phyloP scores from a whole-genome alignment of 208 protist species.

The Naegleria gruberi region DNA sequence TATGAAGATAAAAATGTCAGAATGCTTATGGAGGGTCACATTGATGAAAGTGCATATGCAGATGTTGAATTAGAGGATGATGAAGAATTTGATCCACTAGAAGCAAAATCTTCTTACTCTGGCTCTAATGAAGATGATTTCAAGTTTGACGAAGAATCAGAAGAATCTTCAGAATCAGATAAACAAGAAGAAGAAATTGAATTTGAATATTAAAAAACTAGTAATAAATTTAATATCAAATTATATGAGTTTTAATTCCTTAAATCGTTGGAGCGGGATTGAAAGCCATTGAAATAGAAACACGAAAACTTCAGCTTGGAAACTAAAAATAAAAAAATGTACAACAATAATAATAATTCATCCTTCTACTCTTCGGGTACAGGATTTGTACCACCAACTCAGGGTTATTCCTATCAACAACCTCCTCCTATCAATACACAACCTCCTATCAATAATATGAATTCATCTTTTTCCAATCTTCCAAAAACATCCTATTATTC shows the following conservation, averaged over 20 bases:
- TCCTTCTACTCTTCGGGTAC: neutral
- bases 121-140: neutral
- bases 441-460: neutral
- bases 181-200: too few species aligned
- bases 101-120: neutral
- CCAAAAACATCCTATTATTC: too few species aligned
- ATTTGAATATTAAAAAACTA: neutral
- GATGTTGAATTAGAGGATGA: neutral
- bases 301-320: too few species aligned
- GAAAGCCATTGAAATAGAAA: too few species aligned
- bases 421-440: neutral
- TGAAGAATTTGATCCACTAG: neutral
- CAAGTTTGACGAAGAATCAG: too few species aligned
- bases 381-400: neutral
- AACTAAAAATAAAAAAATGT: neutral
- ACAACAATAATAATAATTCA: too few species aligned
- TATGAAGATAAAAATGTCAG: neutral
- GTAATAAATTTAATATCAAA: too few species aligned
- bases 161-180: too few species aligned
- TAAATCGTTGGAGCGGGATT: too few species aligned
- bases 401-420: too few species aligned
- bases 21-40: neutral
- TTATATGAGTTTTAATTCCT: too few species aligned
- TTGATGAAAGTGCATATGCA: neutral
- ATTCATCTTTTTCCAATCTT: neutral